Evolutionary conservation across 129 eudicot genomes (phyloP).

Genomic region (Pulicaria dysenterica): DNA sequence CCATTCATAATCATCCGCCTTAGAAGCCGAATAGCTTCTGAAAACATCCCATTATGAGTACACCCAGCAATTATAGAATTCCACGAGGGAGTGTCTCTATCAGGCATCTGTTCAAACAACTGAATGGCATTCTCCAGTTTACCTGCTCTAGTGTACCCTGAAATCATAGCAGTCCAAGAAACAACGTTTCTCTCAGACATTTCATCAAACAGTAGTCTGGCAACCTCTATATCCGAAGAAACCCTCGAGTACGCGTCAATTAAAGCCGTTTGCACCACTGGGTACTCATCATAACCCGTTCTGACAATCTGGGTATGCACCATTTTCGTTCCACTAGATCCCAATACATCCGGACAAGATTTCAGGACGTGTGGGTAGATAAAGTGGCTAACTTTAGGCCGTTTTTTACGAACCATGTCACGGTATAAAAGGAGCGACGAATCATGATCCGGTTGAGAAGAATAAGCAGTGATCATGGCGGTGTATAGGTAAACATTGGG

Average conservation of each 20-base stretch:
- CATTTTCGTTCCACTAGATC: slow-evolving; percentile 48
- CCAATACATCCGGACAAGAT: slow-evolving; percentile 59
- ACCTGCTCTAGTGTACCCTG: slow-evolving; percentile 79
- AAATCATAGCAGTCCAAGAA: slow-evolving; percentile 84
- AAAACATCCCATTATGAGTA: slow-evolving; percentile 65
- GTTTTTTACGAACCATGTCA: slow-evolving; percentile 49
- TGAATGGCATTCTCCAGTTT: slow-evolving; percentile 61
- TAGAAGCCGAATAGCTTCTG: slow-evolving; percentile 59
- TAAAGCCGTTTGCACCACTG: slow-evolving; percentile 79
- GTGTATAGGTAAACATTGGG: slow-evolving; percentile 84
- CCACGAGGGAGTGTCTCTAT: slow-evolving; percentile 68
- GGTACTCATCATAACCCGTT: slow-evolving; percentile 66
- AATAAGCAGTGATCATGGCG: slow-evolving; percentile 77
- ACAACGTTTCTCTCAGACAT: slow-evolving; percentile 80
- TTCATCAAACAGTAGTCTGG: slow-evolving; percentile 78
- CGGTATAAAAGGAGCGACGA: slow-evolving; percentile 50
- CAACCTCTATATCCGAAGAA: slow-evolving; percentile 46
- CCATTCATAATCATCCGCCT: slow-evolving; percentile 51
- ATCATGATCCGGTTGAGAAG: slow-evolving; percentile 46
- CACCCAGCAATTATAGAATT: slow-evolving; percentile 73
- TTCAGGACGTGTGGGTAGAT: slow-evolving; percentile 62
- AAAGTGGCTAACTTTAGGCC: slow-evolving; percentile 59
- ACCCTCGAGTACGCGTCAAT: slow-evolving; percentile 62
- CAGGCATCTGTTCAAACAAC: slow-evolving; percentile 75
- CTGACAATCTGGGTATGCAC: slow-evolving; percentile 72